Conservation (phyloP, 169 alveolate genomes). For the Plasmodium yoelii region DNA sequence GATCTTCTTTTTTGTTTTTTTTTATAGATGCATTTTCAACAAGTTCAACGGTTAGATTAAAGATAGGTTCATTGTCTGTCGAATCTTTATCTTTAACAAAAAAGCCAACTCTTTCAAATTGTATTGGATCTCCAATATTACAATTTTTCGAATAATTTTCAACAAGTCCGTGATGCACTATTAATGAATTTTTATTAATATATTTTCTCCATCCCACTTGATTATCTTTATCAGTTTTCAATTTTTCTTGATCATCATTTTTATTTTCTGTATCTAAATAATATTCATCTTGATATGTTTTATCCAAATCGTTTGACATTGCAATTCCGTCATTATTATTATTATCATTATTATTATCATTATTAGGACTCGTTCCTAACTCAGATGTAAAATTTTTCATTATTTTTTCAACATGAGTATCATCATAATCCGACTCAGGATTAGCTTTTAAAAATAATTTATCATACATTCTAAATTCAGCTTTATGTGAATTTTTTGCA, state of each 20-base stretch:
- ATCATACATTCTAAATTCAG: slow-evolving; percentile 87
- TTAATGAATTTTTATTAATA: slow-evolving; percentile 85
- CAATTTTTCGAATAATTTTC: slow-evolving; percentile 74
- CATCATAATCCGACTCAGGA: slow-evolving; percentile 80
- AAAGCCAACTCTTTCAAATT: slow-evolving; percentile 90
- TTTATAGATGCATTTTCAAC: slow-evolving; percentile 78
- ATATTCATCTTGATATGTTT: background rate
- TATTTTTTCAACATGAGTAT: slow-evolving; percentile 2
- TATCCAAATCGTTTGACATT: background rate
- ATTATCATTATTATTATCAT: too few species aligned
- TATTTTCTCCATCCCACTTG: slow-evolving; percentile 85
- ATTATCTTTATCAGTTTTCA: slow-evolving; percentile 75
- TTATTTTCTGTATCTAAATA: slow-evolving; percentile 7
- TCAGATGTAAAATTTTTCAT: slow-evolving; percentile 3
- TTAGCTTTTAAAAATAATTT: slow-evolving; percentile 87
- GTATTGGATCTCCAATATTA: slow-evolving; percentile 85
- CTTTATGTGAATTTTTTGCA: slow-evolving; percentile 77
- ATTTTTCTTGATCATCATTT: slow-evolving; percentile 54
- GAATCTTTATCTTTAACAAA: slow-evolving; percentile 88
- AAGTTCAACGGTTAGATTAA: slow-evolving; percentile 84
- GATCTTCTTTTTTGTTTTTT: slow-evolving; percentile 44
- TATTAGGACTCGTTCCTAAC: background rate
- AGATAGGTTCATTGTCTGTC: slow-evolving; percentile 76
- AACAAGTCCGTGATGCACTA: slow-evolving; percentile 77
- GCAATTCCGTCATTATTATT: background rate